Conservation (phyloP, 768 basidiomycete genomes). For the Rhizopogon rudus region DNA sequence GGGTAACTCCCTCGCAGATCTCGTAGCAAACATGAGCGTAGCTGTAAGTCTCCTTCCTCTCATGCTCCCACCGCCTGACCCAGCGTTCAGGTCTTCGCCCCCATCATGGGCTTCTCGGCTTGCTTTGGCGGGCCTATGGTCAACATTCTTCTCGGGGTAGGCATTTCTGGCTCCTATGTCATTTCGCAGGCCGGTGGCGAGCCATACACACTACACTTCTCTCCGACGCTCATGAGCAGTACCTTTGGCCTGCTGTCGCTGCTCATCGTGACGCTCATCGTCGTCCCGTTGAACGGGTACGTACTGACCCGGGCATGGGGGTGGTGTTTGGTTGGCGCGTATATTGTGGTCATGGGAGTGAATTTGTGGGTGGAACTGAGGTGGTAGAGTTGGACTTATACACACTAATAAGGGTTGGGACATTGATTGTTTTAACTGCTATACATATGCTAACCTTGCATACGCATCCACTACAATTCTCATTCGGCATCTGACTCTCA, state of each 20-base stretch:
- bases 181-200: slow-evolving; percentile 51
- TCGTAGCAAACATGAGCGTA: slow-evolving; percentile 95
- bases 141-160: slow-evolving; percentile 87
- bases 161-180: slow-evolving; percentile 86
- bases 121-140: slow-evolving; percentile 94
- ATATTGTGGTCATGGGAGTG: slow-evolving; percentile 68
- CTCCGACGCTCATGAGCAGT: slow-evolving; percentile 81
- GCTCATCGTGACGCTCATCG: slow-evolving; percentile 68
- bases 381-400: slow-evolving; percentile 2
- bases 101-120: slow-evolving; percentile 92
- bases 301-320: slow-evolving; percentile 81
- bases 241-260: slow-evolving; percentile 75
- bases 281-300: slow-evolving; percentile 84
- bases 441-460: neutral
- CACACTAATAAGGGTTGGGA: no score
- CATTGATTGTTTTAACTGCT: neutral
- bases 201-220: slow-evolving; percentile 74
- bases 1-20: slow-evolving; percentile 93
- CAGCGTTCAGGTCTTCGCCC: slow-evolving; percentile 63
- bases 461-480: neutral
- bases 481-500: no score
- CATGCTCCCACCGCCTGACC: neutral
- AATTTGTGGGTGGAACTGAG: slow-evolving; percentile 78
- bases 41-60: slow-evolving; percentile 47
- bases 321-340: slow-evolving; percentile 66